Conservation (phyloP, 2,329 filamentous ascomycete species). For the Apiospora phragmitis region DNA sequence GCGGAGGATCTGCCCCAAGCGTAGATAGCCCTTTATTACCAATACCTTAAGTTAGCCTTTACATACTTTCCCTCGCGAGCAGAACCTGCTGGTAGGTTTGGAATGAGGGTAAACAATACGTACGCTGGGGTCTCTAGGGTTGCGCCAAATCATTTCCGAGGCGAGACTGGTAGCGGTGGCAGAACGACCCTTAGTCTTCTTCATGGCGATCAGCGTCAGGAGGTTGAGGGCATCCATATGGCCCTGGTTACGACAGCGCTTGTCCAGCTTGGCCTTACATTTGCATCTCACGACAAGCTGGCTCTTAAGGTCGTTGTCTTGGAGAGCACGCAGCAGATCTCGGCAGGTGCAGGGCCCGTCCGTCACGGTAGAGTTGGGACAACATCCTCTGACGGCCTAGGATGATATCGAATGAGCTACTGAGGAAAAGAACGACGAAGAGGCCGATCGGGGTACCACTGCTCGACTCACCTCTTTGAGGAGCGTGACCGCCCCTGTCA, state of each 20-base stretch:
- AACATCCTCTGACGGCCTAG: background rate
- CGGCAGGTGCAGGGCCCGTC: slow-evolving; percentile 4
- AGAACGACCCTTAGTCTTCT: slow-evolving; percentile 11
- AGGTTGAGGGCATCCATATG: slow-evolving; percentile 8
- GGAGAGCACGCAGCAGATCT: slow-evolving; percentile 18
- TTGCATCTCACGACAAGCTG: slow-evolving; percentile 25
- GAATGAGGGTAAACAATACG: background rate
- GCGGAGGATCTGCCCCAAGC: slow-evolving; percentile 29
- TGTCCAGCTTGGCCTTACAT: slow-evolving; percentile 23
- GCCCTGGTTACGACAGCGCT: slow-evolving; percentile 21
- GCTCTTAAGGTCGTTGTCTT: slow-evolving; percentile 19
- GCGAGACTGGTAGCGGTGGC: background rate
- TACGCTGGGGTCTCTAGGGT: slow-evolving; percentile 28
- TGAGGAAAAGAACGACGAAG: slow-evolving; percentile 15
- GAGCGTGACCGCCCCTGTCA: background rate
- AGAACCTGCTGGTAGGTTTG: background rate
- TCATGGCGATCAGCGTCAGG: slow-evolving; percentile 20
- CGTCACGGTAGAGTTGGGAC: background rate
- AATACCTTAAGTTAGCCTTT: background rate
- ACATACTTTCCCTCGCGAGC: no score
- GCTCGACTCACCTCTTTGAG: background rate
- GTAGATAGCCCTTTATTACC: slow-evolving; percentile 23
- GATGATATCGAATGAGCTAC: background rate
- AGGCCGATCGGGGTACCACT: background rate
- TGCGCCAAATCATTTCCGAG: background rate